Evolutionary conservation across 2,329 filamentous ascomycete species (phyloP), one percentile per base, ranked within the genome.

Genomic region (Sporothrix pallida): DNA sequence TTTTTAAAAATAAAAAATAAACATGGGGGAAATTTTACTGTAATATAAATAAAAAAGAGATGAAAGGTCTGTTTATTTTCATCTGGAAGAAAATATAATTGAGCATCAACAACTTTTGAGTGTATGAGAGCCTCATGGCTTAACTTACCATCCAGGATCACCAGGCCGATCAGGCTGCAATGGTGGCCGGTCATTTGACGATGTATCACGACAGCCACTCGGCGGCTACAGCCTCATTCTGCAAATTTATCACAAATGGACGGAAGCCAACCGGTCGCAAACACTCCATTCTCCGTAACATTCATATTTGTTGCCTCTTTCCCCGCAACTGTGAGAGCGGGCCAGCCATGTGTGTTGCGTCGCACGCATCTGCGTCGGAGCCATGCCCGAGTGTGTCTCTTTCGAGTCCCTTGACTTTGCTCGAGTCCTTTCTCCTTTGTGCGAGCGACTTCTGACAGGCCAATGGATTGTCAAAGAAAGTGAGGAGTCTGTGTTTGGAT

Each of bases 131-230:
- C 31, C 4, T 37, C 31, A 37, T 37, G 31, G 31, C 31, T 3
- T 3, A 37, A 37, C 31, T 37, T 37, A 37, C 31, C 31, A 37
- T 26, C 23, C 23, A 26, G 23, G 23, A 26, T 26, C 23, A 26
- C 23, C 23, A 37, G 31, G 31, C 5, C 31, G 44, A 46, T 54
- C 67, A 50, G 67, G 62, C 42, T 23, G 48, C 23, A 46, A 60
- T 52, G 71, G 50, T 37, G 31, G 31, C 31, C 31, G 31, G 31
- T 37, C 31, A 37, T 37, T 37, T 37, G 31, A 37, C 31, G 46
- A 48, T 68, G 67, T 31, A 54, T 31, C 5, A 31, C 67, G 67
- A 54, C 48, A 56, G 48, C 67, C 67, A 69, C 48, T 69, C 67
- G 42, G 54, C 26, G 17, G 20, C 23, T 31, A 12, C 48, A 26